Evolutionary conservation across 768 basidiomycete species (phyloP).

Genomic region (Erythrobasidium yunnanense): DNA sequence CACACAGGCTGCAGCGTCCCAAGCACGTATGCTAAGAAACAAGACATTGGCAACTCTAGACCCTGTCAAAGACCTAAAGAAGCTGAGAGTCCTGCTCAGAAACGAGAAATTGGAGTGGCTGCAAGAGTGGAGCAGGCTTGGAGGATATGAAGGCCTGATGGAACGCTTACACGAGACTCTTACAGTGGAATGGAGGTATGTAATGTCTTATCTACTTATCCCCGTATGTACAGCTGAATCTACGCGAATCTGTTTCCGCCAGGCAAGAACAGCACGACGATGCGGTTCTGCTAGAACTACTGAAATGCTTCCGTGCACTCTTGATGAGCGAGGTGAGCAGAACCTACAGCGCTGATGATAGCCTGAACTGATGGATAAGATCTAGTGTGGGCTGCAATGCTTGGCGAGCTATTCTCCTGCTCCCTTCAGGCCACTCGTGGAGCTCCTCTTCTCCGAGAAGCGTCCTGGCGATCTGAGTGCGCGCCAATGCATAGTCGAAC

Average conservation of each 20-base stretch:
- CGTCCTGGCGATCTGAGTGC: conserved; percentile 89
- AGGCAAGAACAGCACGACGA: conserved; percentile 93
- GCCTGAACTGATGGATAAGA: background rate
- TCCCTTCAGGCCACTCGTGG: conserved; percentile 71
- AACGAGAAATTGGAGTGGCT: conserved; percentile 92
- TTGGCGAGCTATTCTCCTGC: conserved; percentile 78
- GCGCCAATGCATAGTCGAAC: conserved; percentile 78
- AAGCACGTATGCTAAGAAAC: background rate
- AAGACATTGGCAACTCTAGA: background rate
- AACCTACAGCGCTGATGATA: background rate
- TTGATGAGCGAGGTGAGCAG: conserved; percentile 50
- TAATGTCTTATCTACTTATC: conserved; percentile 47
- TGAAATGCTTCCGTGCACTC: conserved; percentile 87
- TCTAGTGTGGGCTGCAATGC: conserved; percentile 70
- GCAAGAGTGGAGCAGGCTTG: conserved; percentile 64
- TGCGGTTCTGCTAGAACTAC: conserved; percentile 76
- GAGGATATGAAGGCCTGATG: conserved; percentile 75
- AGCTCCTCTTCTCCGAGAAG: conserved; percentile 88
- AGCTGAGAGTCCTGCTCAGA: conserved; percentile 68
- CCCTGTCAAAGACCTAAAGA: conserved; percentile 56
- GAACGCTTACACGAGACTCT: conserved; percentile 79
- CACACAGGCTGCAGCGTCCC: conserved; percentile 5
- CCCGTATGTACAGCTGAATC: background rate
- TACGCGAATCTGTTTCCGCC: conserved; percentile 46
- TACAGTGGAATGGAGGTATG: conserved; percentile 82